phyloP scores from a whole-genome alignment of 805 yeast species.

The Sugiyamaella mastotermitis region DNA sequence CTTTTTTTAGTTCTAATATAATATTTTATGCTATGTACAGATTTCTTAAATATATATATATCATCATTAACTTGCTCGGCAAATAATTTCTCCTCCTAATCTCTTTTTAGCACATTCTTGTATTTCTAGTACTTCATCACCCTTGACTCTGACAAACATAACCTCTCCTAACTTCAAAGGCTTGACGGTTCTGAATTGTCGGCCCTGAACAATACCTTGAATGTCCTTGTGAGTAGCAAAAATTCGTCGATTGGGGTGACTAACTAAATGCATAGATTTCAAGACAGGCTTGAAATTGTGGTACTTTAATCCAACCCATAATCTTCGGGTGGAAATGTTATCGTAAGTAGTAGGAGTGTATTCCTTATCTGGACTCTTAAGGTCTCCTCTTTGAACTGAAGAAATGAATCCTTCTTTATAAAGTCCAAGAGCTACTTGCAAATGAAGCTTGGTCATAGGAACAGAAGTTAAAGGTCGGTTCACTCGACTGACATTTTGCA shows the following conservation, averaged over 20 bases:
- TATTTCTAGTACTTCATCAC: slow-evolving; percentile 58
- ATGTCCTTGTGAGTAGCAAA: slow-evolving; percentile 58
- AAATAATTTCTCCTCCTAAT: slow-evolving; percentile 69
- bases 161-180: slow-evolving; percentile 89
- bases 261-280: slow-evolving; percentile 61
- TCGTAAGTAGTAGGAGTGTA: slow-evolving; percentile 69
- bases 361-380: slow-evolving; percentile 68
- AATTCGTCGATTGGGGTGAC: slow-evolving; percentile 80
- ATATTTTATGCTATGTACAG: slow-evolving; percentile 2
- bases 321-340: slow-evolving; percentile 75
- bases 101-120: slow-evolving; percentile 80
- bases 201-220: slow-evolving; percentile 68
- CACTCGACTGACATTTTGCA: slow-evolving; percentile 81
- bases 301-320: slow-evolving; percentile 91
- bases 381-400: slow-evolving; percentile 78
- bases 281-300: slow-evolving; percentile 75
- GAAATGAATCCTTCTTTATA: slow-evolving; percentile 88
- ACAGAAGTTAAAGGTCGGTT: slow-evolving; percentile 68
- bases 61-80: slow-evolving; percentile 42
- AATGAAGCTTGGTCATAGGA: slow-evolving; percentile 76
- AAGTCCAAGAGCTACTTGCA: slow-evolving; percentile 76
- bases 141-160: slow-evolving; percentile 55
- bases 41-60: background rate
- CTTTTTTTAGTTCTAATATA: background rate
- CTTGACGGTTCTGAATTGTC: slow-evolving; percentile 62